Percentiles rank a stretch among this genome's conserved stretches.
Evolutionary conservation across 2,329 filamentous ascomycete species (phyloP).

Genomic region (Malbranchea cinnamomea): DNA sequence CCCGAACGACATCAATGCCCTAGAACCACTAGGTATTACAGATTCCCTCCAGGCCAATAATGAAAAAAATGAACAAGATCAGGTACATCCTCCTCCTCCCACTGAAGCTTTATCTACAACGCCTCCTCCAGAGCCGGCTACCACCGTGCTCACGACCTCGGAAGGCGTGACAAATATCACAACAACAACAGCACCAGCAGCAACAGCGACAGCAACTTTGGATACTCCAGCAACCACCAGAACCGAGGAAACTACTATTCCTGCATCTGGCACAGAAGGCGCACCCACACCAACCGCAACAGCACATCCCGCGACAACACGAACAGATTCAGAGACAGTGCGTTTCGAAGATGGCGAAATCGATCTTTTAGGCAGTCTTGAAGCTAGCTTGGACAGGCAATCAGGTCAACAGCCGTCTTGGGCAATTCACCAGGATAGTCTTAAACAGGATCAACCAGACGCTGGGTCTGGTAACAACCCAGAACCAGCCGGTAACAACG

Average conservation of each 20-base stretch:
- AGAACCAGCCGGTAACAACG: too few species aligned
- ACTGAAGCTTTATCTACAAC: background rate
- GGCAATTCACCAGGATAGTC: background rate
- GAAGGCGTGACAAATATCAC: background rate
- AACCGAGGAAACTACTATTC: background rate
- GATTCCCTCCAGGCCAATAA: too few species aligned
- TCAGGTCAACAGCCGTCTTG: background rate
- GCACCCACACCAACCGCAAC: slow-evolving; percentile 1
- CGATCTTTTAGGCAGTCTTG: slow-evolving; percentile 34
- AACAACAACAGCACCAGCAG: background rate
- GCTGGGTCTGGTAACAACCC: too few species aligned
- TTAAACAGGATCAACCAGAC: too few species aligned
- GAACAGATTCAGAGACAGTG: slow-evolving; percentile 1
- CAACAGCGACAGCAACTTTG: background rate
- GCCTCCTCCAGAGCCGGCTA: background rate
- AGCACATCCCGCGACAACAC: background rate
- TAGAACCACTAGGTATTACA: too few species aligned
- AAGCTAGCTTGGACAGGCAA: slow-evolving; percentile 24
- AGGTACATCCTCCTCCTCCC: background rate
- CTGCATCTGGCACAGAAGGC: background rate
- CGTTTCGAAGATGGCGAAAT: slow-evolving; percentile 23
- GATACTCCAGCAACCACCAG: background rate
- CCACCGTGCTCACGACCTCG: background rate
- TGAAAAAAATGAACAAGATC: too few species aligned
- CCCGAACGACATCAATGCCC: too few species aligned